These are phyloP conservation scores for Blastomyces parvus DNA, from an alignment of 2,329 filamentous ascomycete genomes.

Conservation along the genomic window DNA sequence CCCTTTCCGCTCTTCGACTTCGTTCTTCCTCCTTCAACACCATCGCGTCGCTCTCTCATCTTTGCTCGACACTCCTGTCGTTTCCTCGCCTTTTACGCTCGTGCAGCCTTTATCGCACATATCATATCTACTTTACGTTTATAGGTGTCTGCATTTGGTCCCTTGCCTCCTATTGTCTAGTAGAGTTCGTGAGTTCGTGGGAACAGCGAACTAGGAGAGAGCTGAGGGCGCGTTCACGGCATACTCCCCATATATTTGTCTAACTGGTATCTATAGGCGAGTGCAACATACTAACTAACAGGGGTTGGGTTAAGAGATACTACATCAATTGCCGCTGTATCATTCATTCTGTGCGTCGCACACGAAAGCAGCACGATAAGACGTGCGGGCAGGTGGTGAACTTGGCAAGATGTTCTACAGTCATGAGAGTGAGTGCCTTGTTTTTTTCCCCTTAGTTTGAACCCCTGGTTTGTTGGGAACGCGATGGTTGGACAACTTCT, in stretches of 20 bases:
- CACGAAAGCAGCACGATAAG: not conserved
- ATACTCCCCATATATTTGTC: not conserved
- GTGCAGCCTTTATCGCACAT: not conserved
- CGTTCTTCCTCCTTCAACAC: not conserved
- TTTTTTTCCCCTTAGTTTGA: not conserved
- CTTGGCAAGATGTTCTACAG: slow-evolving; percentile 72
- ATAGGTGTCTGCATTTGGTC: not conserved
- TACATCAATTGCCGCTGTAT: not conserved
- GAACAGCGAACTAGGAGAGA: not conserved
- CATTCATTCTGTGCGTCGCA: not conserved
- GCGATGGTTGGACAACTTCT: not conserved
- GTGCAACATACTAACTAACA: not conserved
- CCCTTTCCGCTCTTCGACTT: not conserved
- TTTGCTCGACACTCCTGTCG: too few species aligned
- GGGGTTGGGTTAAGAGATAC: not conserved
- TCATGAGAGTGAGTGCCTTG: slow-evolving; percentile 63
- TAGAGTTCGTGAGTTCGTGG: not conserved
- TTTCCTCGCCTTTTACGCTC: not conserved
- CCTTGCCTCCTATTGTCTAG: not conserved
- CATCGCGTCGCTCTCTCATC: not conserved
- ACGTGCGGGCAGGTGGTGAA: not conserved
- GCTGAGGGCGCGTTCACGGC: not conserved
- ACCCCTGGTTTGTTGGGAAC: not conserved
- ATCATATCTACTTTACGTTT: not conserved
- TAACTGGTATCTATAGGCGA: not conserved